phyloP scores from a whole-genome alignment of 441 rosid genomes.

The Metrosideros polymorpha region DNA sequence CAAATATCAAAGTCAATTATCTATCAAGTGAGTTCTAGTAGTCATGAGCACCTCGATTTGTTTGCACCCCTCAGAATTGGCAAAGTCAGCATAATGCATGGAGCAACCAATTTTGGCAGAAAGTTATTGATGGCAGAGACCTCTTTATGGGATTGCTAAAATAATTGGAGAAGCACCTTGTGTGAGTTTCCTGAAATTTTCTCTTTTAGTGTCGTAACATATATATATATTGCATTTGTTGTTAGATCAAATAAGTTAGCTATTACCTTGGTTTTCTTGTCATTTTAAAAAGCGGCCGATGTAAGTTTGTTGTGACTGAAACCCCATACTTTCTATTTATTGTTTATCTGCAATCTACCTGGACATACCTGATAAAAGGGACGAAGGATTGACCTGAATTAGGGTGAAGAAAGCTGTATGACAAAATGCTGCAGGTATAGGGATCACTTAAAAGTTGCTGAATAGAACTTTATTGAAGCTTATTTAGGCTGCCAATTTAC shows the following conservation, averaged over 20 bases:
- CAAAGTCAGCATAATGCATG: neutral
- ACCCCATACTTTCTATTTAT: neutral
- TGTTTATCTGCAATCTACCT: neutral
- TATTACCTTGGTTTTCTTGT: neutral
- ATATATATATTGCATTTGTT: neutral
- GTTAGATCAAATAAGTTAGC: neutral
- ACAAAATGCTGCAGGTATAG: neutral
- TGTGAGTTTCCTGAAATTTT: neutral
- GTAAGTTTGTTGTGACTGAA: neutral
- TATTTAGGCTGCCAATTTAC: neutral
- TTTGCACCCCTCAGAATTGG: neutral
- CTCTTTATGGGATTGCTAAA: neutral
- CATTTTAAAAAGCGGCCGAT: neutral
- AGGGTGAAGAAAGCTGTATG: neutral
- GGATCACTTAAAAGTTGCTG: neutral
- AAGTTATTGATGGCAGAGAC: neutral
- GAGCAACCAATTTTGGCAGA: neutral
- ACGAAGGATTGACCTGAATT: neutral
- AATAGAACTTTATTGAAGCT: neutral
- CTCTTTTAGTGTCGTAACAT: neutral
- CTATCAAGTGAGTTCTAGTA: neutral
- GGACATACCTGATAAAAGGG: neutral
- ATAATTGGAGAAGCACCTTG: neutral
- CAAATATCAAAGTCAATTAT: neutral
- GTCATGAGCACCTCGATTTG: neutral